These are phyloP conservation scores for Peniophora sp. DNA, from an alignment of 1,284 basidiomycete species.

Conservation along the genomic window DNA sequence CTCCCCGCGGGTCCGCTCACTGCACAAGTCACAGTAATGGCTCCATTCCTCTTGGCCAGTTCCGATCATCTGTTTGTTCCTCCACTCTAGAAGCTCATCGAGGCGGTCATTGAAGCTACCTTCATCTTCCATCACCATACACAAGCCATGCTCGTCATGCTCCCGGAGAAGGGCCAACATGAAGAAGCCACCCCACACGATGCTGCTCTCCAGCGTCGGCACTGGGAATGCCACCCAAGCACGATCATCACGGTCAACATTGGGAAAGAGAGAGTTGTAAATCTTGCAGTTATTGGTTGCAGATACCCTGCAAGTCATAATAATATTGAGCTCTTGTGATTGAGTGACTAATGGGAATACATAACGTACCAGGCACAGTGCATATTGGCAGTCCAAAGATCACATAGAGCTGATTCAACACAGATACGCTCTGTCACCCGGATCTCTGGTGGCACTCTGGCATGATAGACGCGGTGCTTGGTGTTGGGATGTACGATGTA, in stretches of 20 bases:
- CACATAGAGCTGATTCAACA: not conserved
- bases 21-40: constrained; percentile 1
- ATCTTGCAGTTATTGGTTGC: not conserved
- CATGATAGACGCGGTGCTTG: not conserved
- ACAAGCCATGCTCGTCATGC: not conserved
- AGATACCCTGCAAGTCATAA: not conserved
- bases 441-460: not conserved
- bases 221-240: not conserved
- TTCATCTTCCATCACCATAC: not conserved
- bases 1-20: not conserved
- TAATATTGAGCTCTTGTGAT: not conserved
- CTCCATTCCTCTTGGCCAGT: constrained; percentile 1
- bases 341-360: not conserved
- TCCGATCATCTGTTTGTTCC: not conserved
- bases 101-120: not conserved
- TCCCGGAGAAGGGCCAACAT: not conserved
- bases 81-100: not conserved
- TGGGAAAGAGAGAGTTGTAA: not conserved
- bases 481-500: not conserved
- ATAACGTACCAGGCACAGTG: not conserved
- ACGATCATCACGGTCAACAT: not conserved
- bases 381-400: not conserved
- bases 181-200: not conserved
- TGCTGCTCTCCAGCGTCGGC: not conserved
- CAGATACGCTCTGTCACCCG: not conserved